Base-by-base conservation (phyloP, 352 stramenopile genomes). In the Halophytophthora polymorphica region DNA sequence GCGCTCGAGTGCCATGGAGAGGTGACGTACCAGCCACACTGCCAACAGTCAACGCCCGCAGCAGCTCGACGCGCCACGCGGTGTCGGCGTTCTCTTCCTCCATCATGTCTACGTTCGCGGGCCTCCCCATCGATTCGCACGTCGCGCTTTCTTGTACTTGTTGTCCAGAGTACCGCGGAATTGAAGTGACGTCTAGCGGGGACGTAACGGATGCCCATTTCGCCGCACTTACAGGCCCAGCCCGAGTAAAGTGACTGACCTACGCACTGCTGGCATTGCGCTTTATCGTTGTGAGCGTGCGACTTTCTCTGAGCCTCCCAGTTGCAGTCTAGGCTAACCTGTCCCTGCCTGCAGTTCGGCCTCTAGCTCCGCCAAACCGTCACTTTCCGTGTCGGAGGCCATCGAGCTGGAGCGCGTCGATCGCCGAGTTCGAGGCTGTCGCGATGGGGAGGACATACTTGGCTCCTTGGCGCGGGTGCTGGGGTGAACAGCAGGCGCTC, bases 361-460 rank as follows among this genome's bases (percentile, higher is more conserved):
- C 28, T 73, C 61, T 3, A 86, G 50, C 13, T 86, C 66, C 18
- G 58, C 65, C 6, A 88, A 49, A n/a, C 72, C 72, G 50, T 86
- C 74, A 42, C 70, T 85, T 19, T 84, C 71, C 36, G 64, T 71
- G 13, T 65, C 61, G 2, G 73, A 69, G 21, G 56, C 58, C 22
- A 61, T 47, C 1, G 62, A 71, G 35, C 52, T 64, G 14, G 45
- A 67, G 39, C 48, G 56, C 42, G 52, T 48, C 22, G 56, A 60
- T 60, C 46, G 58, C 65, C 22, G 56, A 37, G 56, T 45, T 33
- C 57, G 60, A 18, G 6, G 49, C 25, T 49, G 33, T 29, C 13
- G 41, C 17, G 36, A 36, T 37, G 29, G 14, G 31, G 31, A 13
- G 31, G 21, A 14, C 29, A 37, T 44, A 37, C 21, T 8, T 21